phyloP scores from a whole-genome alignment of 2,329 filamentous ascomycete genomes.

The Sporothrix inflata region DNA sequence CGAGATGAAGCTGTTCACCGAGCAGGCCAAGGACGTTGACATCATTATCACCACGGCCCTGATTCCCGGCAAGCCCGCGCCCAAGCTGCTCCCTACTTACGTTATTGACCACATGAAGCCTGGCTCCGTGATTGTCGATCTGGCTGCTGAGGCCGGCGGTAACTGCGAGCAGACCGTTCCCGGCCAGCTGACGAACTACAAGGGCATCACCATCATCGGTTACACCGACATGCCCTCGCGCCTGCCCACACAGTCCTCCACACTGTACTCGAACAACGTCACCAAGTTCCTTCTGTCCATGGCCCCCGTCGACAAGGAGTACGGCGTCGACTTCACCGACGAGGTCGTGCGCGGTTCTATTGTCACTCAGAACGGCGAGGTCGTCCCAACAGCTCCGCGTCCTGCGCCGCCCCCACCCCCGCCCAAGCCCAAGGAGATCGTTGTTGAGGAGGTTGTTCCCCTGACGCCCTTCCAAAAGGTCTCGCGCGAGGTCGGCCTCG shows the following conservation, averaged over 20 bases:
- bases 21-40: constrained; percentile 85
- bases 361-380: constrained; percentile 75
- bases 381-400: constrained; percentile 75
- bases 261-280: constrained; percentile 91
- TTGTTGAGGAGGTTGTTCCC: constrained; percentile 61
- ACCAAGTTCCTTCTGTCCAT: constrained; percentile 86
- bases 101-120: constrained; percentile 87
- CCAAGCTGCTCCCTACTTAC: constrained; percentile 78
- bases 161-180: constrained; percentile 83
- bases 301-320: constrained; percentile 74
- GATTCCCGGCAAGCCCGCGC: constrained; percentile 81
- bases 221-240: constrained; percentile 89
- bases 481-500: constrained; percentile 71
- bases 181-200: constrained; percentile 69
- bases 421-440: constrained; percentile 57
- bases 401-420: constrained; percentile 63
- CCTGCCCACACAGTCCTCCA: constrained; percentile 85
- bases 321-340: constrained; percentile 78
- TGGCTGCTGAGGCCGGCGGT: constrained; percentile 84
- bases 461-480: constrained; percentile 83
- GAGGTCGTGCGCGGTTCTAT: constrained; percentile 86
- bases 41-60: constrained; percentile 93
- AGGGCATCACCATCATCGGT: constrained; percentile 82
- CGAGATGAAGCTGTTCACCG: constrained; percentile 89
- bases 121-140: constrained; percentile 83